Evolutionary conservation across 768 basidiomycete genomes (phyloP).

Genomic region (Calocera cornea): DNA sequence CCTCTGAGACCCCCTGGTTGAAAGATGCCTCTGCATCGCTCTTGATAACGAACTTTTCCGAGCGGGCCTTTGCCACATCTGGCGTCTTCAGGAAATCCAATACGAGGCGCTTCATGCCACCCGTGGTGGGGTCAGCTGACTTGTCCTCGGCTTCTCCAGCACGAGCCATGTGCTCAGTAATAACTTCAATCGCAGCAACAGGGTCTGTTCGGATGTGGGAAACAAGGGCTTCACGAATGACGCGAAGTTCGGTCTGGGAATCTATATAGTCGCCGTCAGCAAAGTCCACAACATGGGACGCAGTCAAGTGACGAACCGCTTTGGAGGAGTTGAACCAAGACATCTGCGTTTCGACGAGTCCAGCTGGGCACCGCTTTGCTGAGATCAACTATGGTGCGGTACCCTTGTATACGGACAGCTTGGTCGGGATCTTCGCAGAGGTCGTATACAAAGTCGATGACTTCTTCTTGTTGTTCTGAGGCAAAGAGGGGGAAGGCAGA

Average conservation of each 20-base stretch:
- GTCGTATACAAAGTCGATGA: constrained; percentile 67
- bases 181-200: constrained; percentile 44
- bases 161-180: constrained; percentile 42
- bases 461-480: constrained; percentile 54
- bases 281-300: not conserved
- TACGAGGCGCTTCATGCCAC: not conserved
- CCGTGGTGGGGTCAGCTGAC: not conserved
- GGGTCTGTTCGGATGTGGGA: constrained; percentile 55
- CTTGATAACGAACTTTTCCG: not conserved
- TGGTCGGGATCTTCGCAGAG: constrained; percentile 55
- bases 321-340: constrained; percentile 59
- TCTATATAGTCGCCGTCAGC: constrained; percentile 28
- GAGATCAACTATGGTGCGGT: constrained; percentile 42
- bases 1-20: not conserved
- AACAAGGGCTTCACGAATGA: constrained; percentile 46
- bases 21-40: not conserved
- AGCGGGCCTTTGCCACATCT: not conserved
- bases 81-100: not conserved
- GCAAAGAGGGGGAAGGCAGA: not conserved
- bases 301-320: constrained; percentile 39
- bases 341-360: constrained; percentile 60
- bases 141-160: not conserved
- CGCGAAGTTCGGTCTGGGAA: constrained; percentile 48
- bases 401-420: constrained; percentile 53
- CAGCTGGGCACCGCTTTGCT: constrained; percentile 39